Conservation (phyloP, 352 stramenopile species). For the Peronospora belbahrii region DNA sequence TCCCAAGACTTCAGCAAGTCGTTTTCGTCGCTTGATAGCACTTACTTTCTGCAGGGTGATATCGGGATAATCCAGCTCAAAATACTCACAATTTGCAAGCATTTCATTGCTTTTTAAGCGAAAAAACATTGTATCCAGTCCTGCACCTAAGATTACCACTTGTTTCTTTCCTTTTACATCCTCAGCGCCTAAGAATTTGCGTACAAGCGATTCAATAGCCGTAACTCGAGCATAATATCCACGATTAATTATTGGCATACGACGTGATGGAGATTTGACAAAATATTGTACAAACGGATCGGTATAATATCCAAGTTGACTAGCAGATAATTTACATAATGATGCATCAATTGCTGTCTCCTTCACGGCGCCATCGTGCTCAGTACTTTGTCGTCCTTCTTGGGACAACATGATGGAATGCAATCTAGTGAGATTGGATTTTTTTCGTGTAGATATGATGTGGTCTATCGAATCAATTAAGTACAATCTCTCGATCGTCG, state of each 20-base stretch:
- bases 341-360: slow-evolving; percentile 77
- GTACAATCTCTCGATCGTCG: no score
- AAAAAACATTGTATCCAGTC: slow-evolving; percentile 83
- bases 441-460: background rate
- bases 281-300: slow-evolving; percentile 81
- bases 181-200: slow-evolving; percentile 40
- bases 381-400: slow-evolving; percentile 5
- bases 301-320: slow-evolving; percentile 59
- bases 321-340: slow-evolving; percentile 82
- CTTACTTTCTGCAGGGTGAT: slow-evolving; percentile 77
- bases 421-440: background rate
- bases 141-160: slow-evolving; percentile 75
- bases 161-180: slow-evolving; percentile 34
- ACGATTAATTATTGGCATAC: slow-evolving; percentile 86
- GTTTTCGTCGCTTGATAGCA: slow-evolving; percentile 62
- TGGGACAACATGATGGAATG: background rate
- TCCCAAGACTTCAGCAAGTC: slow-evolving; percentile 38
- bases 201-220: slow-evolving; percentile 62
- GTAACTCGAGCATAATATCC: slow-evolving; percentile 83
- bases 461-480: slow-evolving; percentile 1
- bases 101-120: slow-evolving; percentile 37
- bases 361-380: slow-evolving; percentile 70
- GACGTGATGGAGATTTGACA: slow-evolving; percentile 69
- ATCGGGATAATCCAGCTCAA: slow-evolving; percentile 78
- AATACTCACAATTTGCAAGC: slow-evolving; percentile 60